These are phyloP conservation scores for Theileria sp. DNA, from an alignment of 169 alveolate species.

Conservation along the genomic window DNA sequence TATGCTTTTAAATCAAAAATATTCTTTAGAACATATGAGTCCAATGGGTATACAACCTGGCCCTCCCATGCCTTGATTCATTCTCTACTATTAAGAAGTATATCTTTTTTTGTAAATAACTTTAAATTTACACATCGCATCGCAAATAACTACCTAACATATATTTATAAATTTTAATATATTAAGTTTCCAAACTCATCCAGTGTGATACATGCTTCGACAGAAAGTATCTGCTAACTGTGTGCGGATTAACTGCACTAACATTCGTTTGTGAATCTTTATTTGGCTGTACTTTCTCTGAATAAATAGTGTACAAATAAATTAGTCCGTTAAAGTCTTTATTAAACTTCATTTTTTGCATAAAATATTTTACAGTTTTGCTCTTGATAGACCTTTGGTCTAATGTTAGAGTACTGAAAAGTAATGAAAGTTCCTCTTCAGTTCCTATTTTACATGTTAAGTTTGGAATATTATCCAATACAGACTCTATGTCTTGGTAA, in stretches of 20 bases:
- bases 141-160: not conserved
- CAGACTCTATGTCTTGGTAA: not conserved
- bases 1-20: slow-evolving; percentile 2
- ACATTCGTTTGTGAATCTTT: not conserved
- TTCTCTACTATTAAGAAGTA: not conserved
- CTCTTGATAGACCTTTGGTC: not conserved
- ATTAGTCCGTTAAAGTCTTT: not conserved
- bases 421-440: not conserved
- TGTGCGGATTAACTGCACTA: not conserved
- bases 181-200: not conserved
- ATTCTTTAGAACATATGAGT: not conserved
- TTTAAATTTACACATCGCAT: not conserved
- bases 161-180: too few species aligned
- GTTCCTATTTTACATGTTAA: not conserved
- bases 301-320: not conserved
- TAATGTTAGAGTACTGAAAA: not conserved
- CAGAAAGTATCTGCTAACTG: slow-evolving; percentile 4
- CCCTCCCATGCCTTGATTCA: not conserved
- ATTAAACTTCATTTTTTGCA: not conserved
- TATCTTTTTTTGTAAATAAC: too few species aligned
- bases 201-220: not conserved
- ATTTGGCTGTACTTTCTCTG: not conserved
- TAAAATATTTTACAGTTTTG: not conserved
- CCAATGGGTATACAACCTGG: not conserved
- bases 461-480: not conserved